A percentile compares a stretch with the other conserved stretches of the same genome.
Evolutionary conservation across 2,329 filamentous ascomycete genomes (phyloP).

Genomic region (Fusarium miscanthi): DNA sequence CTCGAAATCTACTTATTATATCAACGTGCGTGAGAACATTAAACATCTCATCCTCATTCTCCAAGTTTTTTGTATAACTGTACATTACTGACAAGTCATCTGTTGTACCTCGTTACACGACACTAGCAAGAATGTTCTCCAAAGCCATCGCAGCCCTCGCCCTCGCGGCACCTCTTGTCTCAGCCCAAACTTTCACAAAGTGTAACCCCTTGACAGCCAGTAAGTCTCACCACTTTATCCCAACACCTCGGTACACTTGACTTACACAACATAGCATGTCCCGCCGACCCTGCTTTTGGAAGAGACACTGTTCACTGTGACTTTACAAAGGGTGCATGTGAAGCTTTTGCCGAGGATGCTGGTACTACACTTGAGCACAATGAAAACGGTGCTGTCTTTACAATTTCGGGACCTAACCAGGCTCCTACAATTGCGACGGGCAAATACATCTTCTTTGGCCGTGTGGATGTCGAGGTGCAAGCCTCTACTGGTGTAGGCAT

Average conservation of each 20-base stretch:
- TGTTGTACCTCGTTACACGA: slow-evolving; percentile 14
- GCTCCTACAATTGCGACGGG: slow-evolving; percentile 72
- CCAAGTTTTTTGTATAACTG: neutral
- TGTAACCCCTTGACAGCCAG: slow-evolving; percentile 36
- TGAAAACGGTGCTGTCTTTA: slow-evolving; percentile 51
- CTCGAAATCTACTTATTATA: neutral
- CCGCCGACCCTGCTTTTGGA: slow-evolving; percentile 74
- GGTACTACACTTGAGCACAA: slow-evolving; percentile 44
- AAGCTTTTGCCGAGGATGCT: slow-evolving; percentile 39
- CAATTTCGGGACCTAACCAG: slow-evolving; percentile 68
- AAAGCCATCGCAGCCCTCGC: slow-evolving; percentile 31
- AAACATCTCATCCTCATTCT: neutral
- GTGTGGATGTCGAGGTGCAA: slow-evolving; percentile 75
- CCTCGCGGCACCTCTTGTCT: slow-evolving; percentile 34
- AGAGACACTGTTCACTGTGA: slow-evolving; percentile 67
- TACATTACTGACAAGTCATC: slow-evolving; percentile 7
- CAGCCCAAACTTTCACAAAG: slow-evolving; percentile 37
- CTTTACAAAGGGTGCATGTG: slow-evolving; percentile 71
- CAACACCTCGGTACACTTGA: neutral
- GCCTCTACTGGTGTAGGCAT: slow-evolving; percentile 79
- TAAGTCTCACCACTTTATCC: slow-evolving; percentile 2
- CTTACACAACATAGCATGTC: slow-evolving; percentile 57
- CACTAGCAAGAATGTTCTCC: slow-evolving; percentile 29
- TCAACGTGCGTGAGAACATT: slow-evolving; percentile 24
- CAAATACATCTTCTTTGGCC: slow-evolving; percentile 89